Evolutionary conservation across 495 filamentous ascomycete genomes (phyloP), one percentile per base, ranked within the genome.

Genomic region (Trypethelium eluteriae): DNA sequence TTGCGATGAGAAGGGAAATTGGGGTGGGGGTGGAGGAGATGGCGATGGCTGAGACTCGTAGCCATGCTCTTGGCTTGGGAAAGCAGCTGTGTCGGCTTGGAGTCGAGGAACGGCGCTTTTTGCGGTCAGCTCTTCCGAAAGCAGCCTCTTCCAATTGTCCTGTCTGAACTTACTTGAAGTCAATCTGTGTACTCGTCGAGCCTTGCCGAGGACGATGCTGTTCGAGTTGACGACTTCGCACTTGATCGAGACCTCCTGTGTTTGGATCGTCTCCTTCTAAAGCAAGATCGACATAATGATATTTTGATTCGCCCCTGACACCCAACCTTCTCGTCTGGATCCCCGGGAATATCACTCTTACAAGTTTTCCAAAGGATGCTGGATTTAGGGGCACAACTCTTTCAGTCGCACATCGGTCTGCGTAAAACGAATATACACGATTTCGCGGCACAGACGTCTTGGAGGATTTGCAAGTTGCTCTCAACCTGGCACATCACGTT

Each of bases 261-360:
- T 72, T 69, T 39, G 70, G 67, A 34, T 57, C 64, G 62, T 88
- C 86, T 39, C 89, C 85, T 32, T 79, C 82, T 39, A 96, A 81
- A 2, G 84, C 85, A 73, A 96, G 86, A 74, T 93, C 90, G 56
- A 94, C 91, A 73, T 98, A 98, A 73, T 98, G 95, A 75, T 98
- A 98, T 75, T 98, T 98, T 4, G 95, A 98, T 77, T 97, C 92
- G 50, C 95, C 95, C 32, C 94, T 87, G 49, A 98, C 92, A 56
- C 94, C 94, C 12, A 98, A 81, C 62, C 94, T 83, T 47, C 94
- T 84, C 11, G 94, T 98, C 74, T 95, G 92, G 18, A 98, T 86
- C 56, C 91, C 92, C 1, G 93, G 93, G 69, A 97, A 98, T 47
- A 98, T 90, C 38, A 98, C 93, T 11, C 95, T 85, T 36, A 98